These are phyloP conservation scores for Alloascoidea africana DNA, from an alignment of 805 yeast genomes.

Conservation along the genomic window DNA sequence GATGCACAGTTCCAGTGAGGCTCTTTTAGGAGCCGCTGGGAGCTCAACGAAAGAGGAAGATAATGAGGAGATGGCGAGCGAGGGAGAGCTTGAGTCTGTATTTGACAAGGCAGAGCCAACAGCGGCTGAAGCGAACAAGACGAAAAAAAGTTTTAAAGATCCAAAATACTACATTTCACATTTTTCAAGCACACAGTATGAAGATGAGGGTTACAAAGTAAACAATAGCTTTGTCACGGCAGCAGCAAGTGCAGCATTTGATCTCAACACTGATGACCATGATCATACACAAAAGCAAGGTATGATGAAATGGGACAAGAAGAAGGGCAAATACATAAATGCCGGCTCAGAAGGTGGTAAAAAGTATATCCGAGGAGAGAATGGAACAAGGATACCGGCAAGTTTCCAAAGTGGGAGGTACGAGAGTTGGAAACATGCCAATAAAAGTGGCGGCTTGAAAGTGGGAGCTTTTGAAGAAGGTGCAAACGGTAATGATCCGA, in stretches of 20 bases:
- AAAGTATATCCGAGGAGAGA: conserved; percentile 85
- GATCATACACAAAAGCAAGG: conserved; percentile 46
- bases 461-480: conserved; percentile 38
- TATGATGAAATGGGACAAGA: conserved; percentile 85
- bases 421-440: conserved; percentile 78
- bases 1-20: conserved; percentile 35
- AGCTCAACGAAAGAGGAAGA: conserved; percentile 5
- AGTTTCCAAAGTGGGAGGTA: conserved; percentile 80
- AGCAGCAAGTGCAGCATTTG: conserved; percentile 79
- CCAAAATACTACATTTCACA: conserved; percentile 73
- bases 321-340: conserved; percentile 80
- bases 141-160: conserved; percentile 50
- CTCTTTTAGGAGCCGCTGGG: conserved; percentile 20
- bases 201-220: conserved; percentile 59
- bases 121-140: no score
- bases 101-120: conserved; percentile 21
- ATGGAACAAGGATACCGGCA: conserved; percentile 88
- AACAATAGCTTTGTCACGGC: conserved; percentile 58
- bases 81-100: conserved; percentile 20
- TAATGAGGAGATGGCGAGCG: conserved; percentile 21
- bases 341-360: conserved; percentile 39
- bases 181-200: conserved; percentile 66
- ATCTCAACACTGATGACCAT: conserved; percentile 61
- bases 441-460: conserved; percentile 31
- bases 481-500: conserved; percentile 16